Evolutionary conservation across 139 green algal species (phyloP), one percentile per base, ranked within the genome.

Genomic region (Volvox africanus): DNA sequence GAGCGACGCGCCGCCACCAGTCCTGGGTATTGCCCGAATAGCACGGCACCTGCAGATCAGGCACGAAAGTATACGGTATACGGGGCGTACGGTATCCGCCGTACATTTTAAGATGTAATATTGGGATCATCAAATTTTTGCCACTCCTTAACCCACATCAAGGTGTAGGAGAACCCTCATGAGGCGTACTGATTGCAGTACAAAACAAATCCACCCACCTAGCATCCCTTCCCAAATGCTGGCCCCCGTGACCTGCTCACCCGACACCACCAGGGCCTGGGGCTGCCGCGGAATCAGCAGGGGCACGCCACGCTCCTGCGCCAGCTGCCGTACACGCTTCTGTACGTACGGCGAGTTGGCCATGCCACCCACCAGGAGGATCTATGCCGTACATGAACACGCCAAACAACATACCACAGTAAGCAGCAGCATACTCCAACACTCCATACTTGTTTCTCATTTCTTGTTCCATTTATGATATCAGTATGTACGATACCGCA

Each of bases 311-410:
- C 37, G 28, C 36, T 89, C 68, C 35, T 82, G 65, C 85, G 69
- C 85, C 85, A 82, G 44, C 44, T 71, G 44, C 44, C 22, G 22
- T 18, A 82, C 44, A 30, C 85, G 37, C 3, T 30, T 26, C 85
- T 89, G 85, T 13, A 89, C 65, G 28, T 68, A 73, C 3, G 30
- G 18, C 20, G 69, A 82, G 28, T 55, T 82, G 71, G 37, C 85
- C 5, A 89, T 28, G 9, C 85, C 85, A 28, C 85, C 85, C 69
- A 32, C n/a, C 69, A 89, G 68, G 19, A 89, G 69, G n/a, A 89
- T 33, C 83, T 89, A 65, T 18, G 9, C 65, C 44, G 44, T 75
- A 75, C 67, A 28, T 28, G 67, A 75, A 75, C 11, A 75, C 5
- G 22, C 9, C 67, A 75, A 26, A 75, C 67, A 12, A 75, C 67